Conservation (phyloP, 257 asterid genomes). For the Pogostemon cablin region DNA sequence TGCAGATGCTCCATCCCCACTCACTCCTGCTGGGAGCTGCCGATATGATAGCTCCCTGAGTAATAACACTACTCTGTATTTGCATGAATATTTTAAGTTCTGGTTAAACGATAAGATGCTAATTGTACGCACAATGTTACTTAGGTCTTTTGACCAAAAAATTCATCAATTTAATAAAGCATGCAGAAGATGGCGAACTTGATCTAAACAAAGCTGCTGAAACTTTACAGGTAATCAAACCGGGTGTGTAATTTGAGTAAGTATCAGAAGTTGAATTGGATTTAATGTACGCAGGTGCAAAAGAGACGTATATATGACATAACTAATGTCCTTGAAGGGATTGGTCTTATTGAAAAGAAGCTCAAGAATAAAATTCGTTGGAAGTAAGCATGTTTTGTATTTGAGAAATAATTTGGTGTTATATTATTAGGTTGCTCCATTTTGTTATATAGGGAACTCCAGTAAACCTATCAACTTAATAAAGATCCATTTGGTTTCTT, state of each 20-base stretch:
- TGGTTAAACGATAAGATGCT: constrained; percentile 22
- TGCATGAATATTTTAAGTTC: constrained; percentile 28
- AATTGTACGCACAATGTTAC: constrained; percentile 34
- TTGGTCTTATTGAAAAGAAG: constrained; percentile 94
- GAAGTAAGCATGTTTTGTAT: constrained; percentile 46
- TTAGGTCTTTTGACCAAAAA: constrained; percentile 63
- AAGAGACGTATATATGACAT: constrained; percentile 88
- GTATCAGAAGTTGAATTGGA: constrained; percentile 16
- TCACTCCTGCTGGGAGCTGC: constrained; percentile 92
- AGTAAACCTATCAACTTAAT: constrained; percentile 24
- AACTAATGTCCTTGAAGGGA: constrained; percentile 96
- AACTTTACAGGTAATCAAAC: constrained; percentile 51
- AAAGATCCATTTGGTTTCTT: constrained; percentile 34
- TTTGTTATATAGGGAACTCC: constrained; percentile 17
- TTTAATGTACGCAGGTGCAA: constrained; percentile 48
- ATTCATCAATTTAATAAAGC: constrained; percentile 52
- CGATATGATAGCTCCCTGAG: constrained; percentile 93
- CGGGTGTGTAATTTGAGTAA: constrained; percentile 2
- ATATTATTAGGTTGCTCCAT: constrained; percentile 23
- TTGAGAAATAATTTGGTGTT: constrained; percentile 22
- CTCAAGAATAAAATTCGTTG: constrained; percentile 75
- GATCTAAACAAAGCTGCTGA: constrained; percentile 95
- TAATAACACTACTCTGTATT: constrained; percentile 39
- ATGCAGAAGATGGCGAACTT: constrained; percentile 76
- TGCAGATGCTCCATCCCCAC: constrained; percentile 86